Evolutionary conservation across 139 green algal genomes (phyloP).

Genomic region (Yamagishiella unicocca): DNA sequence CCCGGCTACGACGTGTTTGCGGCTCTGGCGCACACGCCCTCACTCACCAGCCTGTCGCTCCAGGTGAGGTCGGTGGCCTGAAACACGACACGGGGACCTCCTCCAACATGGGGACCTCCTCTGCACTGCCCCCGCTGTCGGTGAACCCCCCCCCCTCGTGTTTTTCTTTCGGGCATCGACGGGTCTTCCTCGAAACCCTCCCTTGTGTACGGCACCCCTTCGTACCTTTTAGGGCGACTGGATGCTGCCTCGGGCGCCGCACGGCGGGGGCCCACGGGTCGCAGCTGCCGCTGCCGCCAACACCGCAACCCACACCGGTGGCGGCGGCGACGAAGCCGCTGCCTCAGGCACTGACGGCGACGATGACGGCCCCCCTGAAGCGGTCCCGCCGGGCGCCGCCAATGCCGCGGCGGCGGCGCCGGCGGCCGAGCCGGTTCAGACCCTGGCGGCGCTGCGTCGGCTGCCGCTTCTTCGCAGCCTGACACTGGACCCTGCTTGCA

Average conservation of each 20-base stretch:
- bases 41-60: neutral
- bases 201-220: no score
- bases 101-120: no score
- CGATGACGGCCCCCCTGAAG: neutral
- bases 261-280: neutral
- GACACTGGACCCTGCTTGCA: neutral
- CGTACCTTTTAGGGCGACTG: constrained; percentile 9
- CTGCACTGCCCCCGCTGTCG: no score
- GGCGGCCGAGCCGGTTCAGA: neutral
- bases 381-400: no score
- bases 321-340: neutral
- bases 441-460: neutral
- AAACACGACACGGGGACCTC: no score
- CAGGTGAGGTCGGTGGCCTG: no score
- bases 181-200: no score
- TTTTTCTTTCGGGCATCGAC: no score
- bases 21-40: neutral
- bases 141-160: no score
- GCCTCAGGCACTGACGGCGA: no score
- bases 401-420: neutral
- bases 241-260: constrained; percentile 2
- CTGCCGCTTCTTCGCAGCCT: constrained; percentile 11
- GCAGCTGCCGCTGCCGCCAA: neutral
- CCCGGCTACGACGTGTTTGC: constrained; percentile 34
- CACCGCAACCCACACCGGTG: no score